phyloP scores from a whole-genome alignment of 371 early-diverging fungal species.

The Rhizopus microsporus region DNA sequence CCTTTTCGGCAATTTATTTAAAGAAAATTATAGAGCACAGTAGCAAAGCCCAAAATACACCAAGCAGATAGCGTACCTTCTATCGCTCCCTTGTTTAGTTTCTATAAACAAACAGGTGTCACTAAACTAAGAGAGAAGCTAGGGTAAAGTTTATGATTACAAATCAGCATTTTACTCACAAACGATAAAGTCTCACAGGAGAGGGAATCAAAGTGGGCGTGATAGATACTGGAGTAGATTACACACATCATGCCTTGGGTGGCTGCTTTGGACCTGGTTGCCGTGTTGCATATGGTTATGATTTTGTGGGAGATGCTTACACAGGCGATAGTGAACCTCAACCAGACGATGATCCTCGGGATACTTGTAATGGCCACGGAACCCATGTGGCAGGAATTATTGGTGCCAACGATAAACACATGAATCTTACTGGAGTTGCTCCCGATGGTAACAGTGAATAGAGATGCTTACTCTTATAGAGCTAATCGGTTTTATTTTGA shows the following conservation, averaged over 20 bases:
- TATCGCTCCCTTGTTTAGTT: constrained; percentile 24
- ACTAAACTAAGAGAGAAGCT: constrained; percentile 29
- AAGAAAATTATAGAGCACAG: constrained; percentile 14
- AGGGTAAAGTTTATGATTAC: constrained; percentile 19
- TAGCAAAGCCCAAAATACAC: constrained; percentile 19
- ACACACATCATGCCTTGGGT: constrained; percentile 72
- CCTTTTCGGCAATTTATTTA: neutral
- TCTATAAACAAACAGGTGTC: constrained; percentile 41
- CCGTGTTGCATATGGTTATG: constrained; percentile 66
- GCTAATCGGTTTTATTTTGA: neutral
- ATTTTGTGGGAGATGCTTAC: constrained; percentile 55
- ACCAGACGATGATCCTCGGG: constrained; percentile 32
- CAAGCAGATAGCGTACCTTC: constrained; percentile 1
- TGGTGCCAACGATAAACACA: constrained; percentile 49
- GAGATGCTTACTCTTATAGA: neutral
- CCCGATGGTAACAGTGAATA: constrained; percentile 45
- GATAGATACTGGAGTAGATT: constrained; percentile 59
- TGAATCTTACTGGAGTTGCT: constrained; percentile 61
- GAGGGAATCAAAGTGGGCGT: constrained; percentile 33
- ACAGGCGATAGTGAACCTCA: constrained; percentile 25
- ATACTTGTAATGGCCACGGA: constrained; percentile 35
- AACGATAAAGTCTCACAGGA: constrained; percentile 18
- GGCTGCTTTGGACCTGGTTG: constrained; percentile 65
- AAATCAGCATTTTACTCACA: neutral
- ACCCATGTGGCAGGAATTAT: constrained; percentile 58